A percentile compares a stretch with the other conserved stretches of the same genome.
phyloP scores from a whole-genome alignment of 1,139 yeast species.

The Sugiyamaella grinbergsii region DNA sequence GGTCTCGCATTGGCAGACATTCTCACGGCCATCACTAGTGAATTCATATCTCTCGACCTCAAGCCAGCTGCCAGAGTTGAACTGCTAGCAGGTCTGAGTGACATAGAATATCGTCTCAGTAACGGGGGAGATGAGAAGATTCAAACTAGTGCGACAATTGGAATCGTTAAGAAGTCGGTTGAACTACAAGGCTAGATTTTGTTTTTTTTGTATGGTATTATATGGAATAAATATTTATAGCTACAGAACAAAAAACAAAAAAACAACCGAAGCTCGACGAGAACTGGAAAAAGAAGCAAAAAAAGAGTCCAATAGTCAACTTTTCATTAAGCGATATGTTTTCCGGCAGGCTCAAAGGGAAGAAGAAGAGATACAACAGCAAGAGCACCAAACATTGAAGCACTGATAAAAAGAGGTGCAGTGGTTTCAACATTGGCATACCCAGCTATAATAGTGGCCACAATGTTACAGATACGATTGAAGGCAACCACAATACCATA shows the following conservation, averaged over 20 bases:
- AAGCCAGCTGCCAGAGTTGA: constrained; percentile 61
- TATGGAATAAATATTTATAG: too few species aligned
- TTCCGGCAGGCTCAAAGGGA: constrained; percentile 51
- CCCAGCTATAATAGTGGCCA: constrained; percentile 57
- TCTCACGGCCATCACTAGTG: constrained; percentile 71
- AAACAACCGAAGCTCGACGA: too few species aligned
- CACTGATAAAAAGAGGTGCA: constrained; percentile 62
- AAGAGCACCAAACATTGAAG: constrained; percentile 52
- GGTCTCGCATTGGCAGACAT: constrained; percentile 92
- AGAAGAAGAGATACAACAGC: constrained; percentile 49
- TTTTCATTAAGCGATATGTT: constrained; percentile 24
- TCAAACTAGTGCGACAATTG: constrained; percentile 88
- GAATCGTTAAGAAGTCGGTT: constrained; percentile 69
- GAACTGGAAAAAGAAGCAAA: not conserved
- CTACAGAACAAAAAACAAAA: too few species aligned
- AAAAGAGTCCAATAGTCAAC: too few species aligned
- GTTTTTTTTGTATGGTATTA: too few species aligned
- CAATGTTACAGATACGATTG: constrained; percentile 52
- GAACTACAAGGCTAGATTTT: constrained; percentile 11
- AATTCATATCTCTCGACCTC: constrained; percentile 67
- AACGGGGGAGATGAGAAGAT: constrained; percentile 91
- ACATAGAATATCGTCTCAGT: constrained; percentile 86
- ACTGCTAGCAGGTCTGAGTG: constrained; percentile 71
- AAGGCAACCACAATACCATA: constrained; percentile 52
- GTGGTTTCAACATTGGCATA: constrained; percentile 48